Percentiles rank a stretch among this genome's conserved stretches.
Conservation (phyloP, 139 green algal genomes). For the Parachlorella kessleri region DNA sequence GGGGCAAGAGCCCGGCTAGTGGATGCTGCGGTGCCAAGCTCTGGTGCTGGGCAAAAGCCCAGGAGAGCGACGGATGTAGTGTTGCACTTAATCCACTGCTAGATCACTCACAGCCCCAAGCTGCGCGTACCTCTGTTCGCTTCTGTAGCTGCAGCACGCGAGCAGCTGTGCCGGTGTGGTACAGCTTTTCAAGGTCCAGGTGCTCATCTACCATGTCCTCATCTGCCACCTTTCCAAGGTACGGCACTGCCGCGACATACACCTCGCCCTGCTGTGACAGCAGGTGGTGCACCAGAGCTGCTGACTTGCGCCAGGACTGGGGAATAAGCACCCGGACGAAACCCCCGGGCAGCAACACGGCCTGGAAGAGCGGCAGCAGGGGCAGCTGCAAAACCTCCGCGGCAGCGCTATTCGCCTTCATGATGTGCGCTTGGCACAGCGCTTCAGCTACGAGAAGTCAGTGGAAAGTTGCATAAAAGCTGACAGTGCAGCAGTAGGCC, state of each 20-base stretch:
- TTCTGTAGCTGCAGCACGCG: slow-evolving; percentile 29
- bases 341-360: slow-evolving; percentile 30
- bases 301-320: slow-evolving; percentile 5
- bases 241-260: slow-evolving; percentile 31
- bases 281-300: slow-evolving; percentile 27
- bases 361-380: slow-evolving; percentile 25
- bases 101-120: background rate
- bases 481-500: too few species aligned
- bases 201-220: background rate
- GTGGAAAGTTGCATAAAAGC: too few species aligned
- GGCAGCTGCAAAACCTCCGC: background rate
- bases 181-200: slow-evolving; percentile 20
- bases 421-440: too few species aligned
- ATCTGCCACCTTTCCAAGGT: background rate
- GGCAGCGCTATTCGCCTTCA: background rate
- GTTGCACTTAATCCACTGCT: background rate
- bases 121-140: background rate
- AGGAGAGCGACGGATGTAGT: too few species aligned
- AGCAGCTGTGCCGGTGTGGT: slow-evolving; percentile 30
- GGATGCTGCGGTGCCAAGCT: too few species aligned
- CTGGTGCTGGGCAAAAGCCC: too few species aligned
- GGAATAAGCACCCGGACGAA: slow-evolving; percentile 17
- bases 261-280: slow-evolving; percentile 11
- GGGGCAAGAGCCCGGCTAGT: too few species aligned
- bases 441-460: too few species aligned